Evolutionary conservation across 768 basidiomycete genomes (phyloP), one percentile per base, ranked within the genome.

Genomic region (Steccherinum ochraceum): DNA sequence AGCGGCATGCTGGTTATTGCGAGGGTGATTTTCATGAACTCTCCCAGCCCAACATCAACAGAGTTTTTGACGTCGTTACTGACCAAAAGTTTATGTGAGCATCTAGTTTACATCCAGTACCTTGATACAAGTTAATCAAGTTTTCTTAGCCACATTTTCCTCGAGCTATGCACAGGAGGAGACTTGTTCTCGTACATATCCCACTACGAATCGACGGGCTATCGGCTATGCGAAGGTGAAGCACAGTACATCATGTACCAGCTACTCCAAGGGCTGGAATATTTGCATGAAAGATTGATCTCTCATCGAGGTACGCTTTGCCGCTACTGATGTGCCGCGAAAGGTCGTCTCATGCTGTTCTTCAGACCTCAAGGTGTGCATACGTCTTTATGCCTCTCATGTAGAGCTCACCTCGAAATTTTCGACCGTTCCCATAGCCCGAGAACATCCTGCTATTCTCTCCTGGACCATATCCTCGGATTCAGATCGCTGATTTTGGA

Each of bases 131-230:
- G 43, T 20, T 53, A 12, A 43, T 39, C 49, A 47, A 20, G 39
- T 25, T 24, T 41, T 25, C 55, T 2, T 48, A 87, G 84, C 24
- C 84, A 90, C 64, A 87, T 92, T 40, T 90, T 92, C 66, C 80
- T 92, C 26, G 84, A 92, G 64, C 72, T 92, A 5, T 90, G 86
- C 58, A 90, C 89, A 0, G 89, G 89, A 10, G 89, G 89, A 20
- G 89, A 92, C 60, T 75, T 92, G n/a, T 91, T 91, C 65, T 87
- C 86, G 2, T 90, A 91, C 65, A 85, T 92, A 56, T 81, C 79
- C 13, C 81, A 74, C 50, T 76, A 81, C 52, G 68, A 75, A 16
- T 75, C 77, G 21, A 70, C 68, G 26, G 69, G 70, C 21, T 62
- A 67, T 51, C 77, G 72, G 50, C 72, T 92, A 16, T 81, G 80